These are phyloP conservation scores for Helicocarpus griseus DNA, from an alignment of 2,329 filamentous ascomycete species.

Conservation along the genomic window DNA sequence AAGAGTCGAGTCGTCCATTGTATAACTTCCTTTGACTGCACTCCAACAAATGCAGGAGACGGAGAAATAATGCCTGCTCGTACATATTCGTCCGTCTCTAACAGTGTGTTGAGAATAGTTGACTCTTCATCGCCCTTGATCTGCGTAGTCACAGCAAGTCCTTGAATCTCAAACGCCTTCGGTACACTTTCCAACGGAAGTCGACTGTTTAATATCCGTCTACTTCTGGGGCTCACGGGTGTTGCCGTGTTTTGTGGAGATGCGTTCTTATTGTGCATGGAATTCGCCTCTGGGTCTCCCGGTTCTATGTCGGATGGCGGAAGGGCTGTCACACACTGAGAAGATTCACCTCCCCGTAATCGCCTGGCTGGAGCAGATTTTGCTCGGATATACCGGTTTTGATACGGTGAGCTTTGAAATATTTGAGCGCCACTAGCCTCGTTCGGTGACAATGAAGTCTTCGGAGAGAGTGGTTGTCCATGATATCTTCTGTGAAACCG, in stretches of 20 bases:
- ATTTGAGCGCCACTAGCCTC: conserved; percentile 3
- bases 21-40: conserved; percentile 3
- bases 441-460: neutral
- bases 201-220: conserved; percentile 15
- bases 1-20: conserved; percentile 15
- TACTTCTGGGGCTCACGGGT: neutral
- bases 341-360: neutral
- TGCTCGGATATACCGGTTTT: conserved; percentile 24
- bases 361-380: conserved; percentile 16
- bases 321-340: neutral
- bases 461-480: conserved; percentile 2
- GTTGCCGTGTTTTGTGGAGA: conserved; percentile 5
- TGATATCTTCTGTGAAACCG: conserved; percentile 17
- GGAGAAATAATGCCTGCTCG: conserved; percentile 10
- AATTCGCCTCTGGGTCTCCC: conserved; percentile 23
- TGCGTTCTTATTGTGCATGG: conserved; percentile 15
- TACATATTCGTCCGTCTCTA: conserved; percentile 17
- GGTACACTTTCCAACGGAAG: conserved; percentile 24
- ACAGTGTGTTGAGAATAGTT: conserved; percentile 1
- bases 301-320: conserved; percentile 9
- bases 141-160: conserved; percentile 12
- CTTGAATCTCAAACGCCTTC: conserved; percentile 16
- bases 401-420: conserved; percentile 19
- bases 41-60: conserved; percentile 3
- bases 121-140: conserved; percentile 6